Conservation (phyloP, 768 basidiomycete species). For the Paxillus rubicundulus region DNA sequence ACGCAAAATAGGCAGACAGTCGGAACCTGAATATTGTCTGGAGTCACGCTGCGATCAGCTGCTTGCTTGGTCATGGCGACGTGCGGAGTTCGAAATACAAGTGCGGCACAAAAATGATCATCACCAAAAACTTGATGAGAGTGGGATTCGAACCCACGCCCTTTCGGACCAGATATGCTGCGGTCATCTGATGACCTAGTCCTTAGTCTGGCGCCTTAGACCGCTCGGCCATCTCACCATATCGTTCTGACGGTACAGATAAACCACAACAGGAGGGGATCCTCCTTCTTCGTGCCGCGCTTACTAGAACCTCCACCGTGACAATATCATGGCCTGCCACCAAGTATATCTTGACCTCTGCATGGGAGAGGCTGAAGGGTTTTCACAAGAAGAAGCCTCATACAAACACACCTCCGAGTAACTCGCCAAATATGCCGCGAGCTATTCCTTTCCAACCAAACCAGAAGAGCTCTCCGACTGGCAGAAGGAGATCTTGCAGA, state of each 20-base stretch:
- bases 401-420: conserved; percentile 34
- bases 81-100: too few relatives aligned
- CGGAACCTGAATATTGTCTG: too few relatives aligned
- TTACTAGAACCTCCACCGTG: not conserved
- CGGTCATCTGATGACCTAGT: conserved; percentile 31
- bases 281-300: too few relatives aligned
- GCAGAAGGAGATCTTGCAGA: conserved; percentile 45
- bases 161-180: not conserved
- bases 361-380: conserved; percentile 36
- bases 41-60: too few relatives aligned
- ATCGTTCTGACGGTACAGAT: conserved; percentile 2
- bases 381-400: conserved; percentile 22
- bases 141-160: not conserved
- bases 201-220: conserved; percentile 64
- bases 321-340: conserved; percentile 4
- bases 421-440: conserved; percentile 36
- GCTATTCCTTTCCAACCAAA: conserved; percentile 42
- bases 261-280: too few relatives aligned
- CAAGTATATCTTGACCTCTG: conserved; percentile 41
- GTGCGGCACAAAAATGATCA: too few relatives aligned
- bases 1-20: too few relatives aligned
- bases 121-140: not conserved
- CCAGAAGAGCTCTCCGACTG: conserved; percentile 42
- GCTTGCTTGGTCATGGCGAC: too few relatives aligned
- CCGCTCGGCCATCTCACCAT: conserved; percentile 54